These are phyloP conservation scores for Epichloe coenophiala DNA, from an alignment of 2,329 filamentous ascomycete genomes.

Conservation along the genomic window DNA sequence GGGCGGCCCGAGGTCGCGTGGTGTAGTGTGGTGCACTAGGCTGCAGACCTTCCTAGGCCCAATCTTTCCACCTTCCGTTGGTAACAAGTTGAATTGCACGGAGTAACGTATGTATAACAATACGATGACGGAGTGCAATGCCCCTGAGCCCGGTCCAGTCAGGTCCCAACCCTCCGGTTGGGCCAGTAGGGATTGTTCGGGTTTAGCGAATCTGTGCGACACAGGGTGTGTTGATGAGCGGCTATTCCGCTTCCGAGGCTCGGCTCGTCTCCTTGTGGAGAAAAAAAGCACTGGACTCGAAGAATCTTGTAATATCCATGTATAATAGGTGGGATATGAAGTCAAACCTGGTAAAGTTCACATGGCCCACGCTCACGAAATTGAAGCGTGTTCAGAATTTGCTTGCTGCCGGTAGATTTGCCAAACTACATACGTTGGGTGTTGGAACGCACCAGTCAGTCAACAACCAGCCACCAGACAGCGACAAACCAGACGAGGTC, in stretches of 20 bases:
- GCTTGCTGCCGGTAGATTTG: too few relatives aligned
- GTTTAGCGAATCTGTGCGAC: background rate
- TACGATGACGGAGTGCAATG: background rate
- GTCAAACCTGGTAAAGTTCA: too few relatives aligned
- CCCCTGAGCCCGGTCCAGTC: conserved; percentile 1
- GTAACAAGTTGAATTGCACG: too few relatives aligned
- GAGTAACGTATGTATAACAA: background rate
- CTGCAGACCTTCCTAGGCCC: too few relatives aligned
- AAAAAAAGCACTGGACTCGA: background rate
- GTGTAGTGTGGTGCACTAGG: too few relatives aligned
- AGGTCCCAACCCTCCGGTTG: background rate
- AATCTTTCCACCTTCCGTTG: too few relatives aligned
- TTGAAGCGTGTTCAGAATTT: too few relatives aligned
- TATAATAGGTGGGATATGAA: background rate
- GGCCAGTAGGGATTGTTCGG: background rate
- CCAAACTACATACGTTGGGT: too few relatives aligned
- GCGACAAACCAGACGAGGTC: too few relatives aligned
- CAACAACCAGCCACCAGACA: too few relatives aligned
- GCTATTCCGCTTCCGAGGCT: background rate
- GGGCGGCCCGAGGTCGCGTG: background rate
- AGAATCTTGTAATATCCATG: background rate
- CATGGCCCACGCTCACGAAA: too few relatives aligned
- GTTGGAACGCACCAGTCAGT: too few relatives aligned
- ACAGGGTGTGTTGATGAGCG: background rate
- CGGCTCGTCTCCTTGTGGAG: background rate